phyloP scores from a whole-genome alignment of 2,329 filamentous ascomycete genomes.

The Neonectria sp. region DNA sequence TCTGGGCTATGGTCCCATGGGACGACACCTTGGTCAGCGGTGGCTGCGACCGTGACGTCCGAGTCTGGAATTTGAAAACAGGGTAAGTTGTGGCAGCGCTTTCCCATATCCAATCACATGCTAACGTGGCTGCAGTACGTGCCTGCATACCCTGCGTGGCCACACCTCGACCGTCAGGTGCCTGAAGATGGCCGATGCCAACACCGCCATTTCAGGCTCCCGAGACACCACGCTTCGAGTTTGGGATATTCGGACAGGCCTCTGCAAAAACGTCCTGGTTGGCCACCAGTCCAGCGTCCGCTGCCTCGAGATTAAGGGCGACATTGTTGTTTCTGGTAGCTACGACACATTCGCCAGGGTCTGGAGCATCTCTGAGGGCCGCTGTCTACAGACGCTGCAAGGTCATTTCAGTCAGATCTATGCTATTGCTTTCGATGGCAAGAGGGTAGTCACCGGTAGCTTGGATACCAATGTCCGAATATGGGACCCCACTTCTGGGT shows the following conservation, averaged over 20 bases:
- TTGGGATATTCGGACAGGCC: constrained; percentile 92
- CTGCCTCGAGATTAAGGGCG: constrained; percentile 95
- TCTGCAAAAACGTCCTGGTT: constrained; percentile 92
- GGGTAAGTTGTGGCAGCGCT: constrained; percentile 72
- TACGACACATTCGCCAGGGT: constrained; percentile 98
- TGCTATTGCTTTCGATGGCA: constrained; percentile 96
- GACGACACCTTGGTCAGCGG: constrained; percentile 95
- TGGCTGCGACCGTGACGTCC: constrained; percentile 95
- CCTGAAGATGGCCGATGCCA: constrained; percentile 95
- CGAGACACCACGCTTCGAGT: constrained; percentile 94
- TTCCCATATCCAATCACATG: neutral
- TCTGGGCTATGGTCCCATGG: constrained; percentile 99
- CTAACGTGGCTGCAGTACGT: constrained; percentile 66
- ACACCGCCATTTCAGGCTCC: constrained; percentile 96
- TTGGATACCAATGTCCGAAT: constrained; percentile 97
- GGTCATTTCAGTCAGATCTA: constrained; percentile 99
- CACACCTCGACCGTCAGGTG: constrained; percentile 98
- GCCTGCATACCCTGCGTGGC: constrained; percentile 87
- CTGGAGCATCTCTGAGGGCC: constrained; percentile 97
- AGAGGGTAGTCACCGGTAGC: constrained; percentile 93
- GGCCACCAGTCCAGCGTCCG: constrained; percentile 96
- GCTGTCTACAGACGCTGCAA: constrained; percentile 89
- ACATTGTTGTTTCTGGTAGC: constrained; percentile 97
- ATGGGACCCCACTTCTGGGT: constrained; percentile 94
- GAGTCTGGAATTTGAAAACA: constrained; percentile 96